These are phyloP conservation scores for Manihot esculenta DNA, from an alignment of 441 rosid species.

Conservation along the genomic window DNA sequence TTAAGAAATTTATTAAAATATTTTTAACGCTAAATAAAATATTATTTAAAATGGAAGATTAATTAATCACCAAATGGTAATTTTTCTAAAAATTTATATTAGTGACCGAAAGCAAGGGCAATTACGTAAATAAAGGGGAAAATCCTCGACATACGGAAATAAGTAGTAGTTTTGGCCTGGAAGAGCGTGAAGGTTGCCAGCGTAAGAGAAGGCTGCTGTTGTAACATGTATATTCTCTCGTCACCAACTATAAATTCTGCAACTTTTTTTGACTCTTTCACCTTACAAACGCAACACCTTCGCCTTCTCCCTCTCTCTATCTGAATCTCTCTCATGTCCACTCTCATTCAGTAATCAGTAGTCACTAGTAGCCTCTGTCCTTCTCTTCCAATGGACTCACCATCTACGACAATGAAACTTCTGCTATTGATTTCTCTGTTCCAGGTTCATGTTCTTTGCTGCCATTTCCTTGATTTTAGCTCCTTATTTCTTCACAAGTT, in stretches of 20 bases:
- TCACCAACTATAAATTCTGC: slow-evolving; percentile 27
- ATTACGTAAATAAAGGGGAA: slow-evolving; percentile 18
- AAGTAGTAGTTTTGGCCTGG: background rate
- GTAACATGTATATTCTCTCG: background rate
- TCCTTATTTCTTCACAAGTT: background rate
- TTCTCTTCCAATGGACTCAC: slow-evolving; percentile 27
- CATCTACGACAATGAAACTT: slow-evolving; percentile 17
- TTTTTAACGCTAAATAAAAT: too few species aligned
- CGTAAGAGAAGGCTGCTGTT: background rate
- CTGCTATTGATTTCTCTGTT: slow-evolving; percentile 31
- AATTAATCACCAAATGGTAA: too few species aligned
- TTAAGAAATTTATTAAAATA: too few species aligned
- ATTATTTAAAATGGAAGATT: too few species aligned
- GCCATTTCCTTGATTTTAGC: background rate
- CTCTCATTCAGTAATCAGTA: background rate
- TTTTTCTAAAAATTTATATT: too few species aligned
- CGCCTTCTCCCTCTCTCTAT: background rate
- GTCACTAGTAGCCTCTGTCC: background rate
- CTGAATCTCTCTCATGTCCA: background rate
- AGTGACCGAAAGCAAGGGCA: slow-evolving; percentile 37
- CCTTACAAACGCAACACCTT: background rate
- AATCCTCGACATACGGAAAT: too few species aligned
- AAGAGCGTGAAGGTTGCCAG: slow-evolving; percentile 6
- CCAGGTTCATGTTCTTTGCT: slow-evolving; percentile 33
- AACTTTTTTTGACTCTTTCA: slow-evolving; percentile 11